A percentile compares a stretch with the other conserved stretches of the same genome.
Conservation (phyloP, 441 rosid genomes). For the Macaranga tanarius region DNA sequence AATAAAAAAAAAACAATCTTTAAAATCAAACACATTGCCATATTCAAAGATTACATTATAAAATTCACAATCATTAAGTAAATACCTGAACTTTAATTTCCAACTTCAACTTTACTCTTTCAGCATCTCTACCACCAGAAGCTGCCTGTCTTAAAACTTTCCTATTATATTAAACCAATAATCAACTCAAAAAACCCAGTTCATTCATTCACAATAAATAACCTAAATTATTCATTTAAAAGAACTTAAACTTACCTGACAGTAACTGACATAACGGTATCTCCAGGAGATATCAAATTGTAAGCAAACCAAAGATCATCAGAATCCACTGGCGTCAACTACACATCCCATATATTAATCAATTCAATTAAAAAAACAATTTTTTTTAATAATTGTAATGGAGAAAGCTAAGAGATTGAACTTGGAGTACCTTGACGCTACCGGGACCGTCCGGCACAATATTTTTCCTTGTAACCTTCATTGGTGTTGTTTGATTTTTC, state of each 20-base stretch:
- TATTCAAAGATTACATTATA: background rate
- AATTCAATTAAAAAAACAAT: background rate
- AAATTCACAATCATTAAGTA: background rate
- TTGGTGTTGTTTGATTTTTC: constrained; percentile 13
- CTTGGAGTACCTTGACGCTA: constrained; percentile 68
- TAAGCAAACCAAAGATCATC: constrained; percentile 94
- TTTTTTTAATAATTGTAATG: background rate
- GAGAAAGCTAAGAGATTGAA: background rate
- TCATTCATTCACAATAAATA: background rate
- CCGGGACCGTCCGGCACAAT: constrained; percentile 67
- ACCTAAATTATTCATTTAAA: background rate
- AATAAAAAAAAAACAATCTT: background rate
- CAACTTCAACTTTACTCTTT: constrained; percentile 73
- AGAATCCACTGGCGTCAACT: constrained; percentile 81
- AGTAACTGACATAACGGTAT: constrained; percentile 80
- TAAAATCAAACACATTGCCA: background rate
- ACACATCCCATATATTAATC: constrained; percentile 14
- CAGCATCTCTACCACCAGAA: constrained; percentile 82
- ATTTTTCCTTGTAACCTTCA: constrained; percentile 68
- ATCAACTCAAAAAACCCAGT: background rate
- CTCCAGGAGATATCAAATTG: constrained; percentile 74
- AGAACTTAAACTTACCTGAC: constrained; percentile 47
- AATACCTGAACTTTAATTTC: constrained; percentile 88
- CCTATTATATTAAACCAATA: constrained; percentile 35
- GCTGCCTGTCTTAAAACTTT: constrained; percentile 78